Conservation (phyloP, 352 stramenopile genomes). For the Phytopythium litorale region DNA sequence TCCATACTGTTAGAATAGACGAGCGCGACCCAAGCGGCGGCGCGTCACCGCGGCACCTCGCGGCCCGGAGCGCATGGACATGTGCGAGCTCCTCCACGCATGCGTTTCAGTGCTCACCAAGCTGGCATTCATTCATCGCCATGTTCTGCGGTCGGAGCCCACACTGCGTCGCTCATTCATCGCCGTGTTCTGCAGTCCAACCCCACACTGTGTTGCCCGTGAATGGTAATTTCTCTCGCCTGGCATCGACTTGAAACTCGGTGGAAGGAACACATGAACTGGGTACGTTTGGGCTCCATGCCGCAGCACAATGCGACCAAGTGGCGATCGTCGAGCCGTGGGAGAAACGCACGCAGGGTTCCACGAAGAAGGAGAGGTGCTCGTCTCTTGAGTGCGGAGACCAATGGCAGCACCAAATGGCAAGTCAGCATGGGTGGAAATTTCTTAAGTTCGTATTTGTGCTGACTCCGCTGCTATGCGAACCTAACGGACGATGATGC, state of each 20-base stretch:
- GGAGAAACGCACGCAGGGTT: background rate
- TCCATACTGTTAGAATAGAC: background rate
- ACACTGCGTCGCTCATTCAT: background rate
- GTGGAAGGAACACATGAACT: background rate
- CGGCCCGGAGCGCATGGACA: background rate
- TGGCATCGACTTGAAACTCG: no score
- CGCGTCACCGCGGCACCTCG: conserved; percentile 7
- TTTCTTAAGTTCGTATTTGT: background rate
- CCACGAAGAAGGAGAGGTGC: background rate
- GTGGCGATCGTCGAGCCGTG: background rate
- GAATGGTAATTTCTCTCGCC: background rate
- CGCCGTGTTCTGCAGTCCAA: background rate
- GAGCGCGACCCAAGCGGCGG: background rate
- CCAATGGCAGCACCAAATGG: background rate
- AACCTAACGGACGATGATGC: background rate
- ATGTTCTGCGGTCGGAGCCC: background rate
- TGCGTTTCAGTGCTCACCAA: conserved; percentile 1
- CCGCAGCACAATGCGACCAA: background rate
- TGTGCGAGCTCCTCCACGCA: background rate
- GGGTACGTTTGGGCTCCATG: background rate
- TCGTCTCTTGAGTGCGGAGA: background rate
- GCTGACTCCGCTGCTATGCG: no score
- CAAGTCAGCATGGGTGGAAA: background rate
- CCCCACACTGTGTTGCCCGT: background rate
- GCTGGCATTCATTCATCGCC: background rate